Conservation (phyloP, 2,329 filamentous ascomycete genomes). For the Colletotrichum chrysophilum region DNA sequence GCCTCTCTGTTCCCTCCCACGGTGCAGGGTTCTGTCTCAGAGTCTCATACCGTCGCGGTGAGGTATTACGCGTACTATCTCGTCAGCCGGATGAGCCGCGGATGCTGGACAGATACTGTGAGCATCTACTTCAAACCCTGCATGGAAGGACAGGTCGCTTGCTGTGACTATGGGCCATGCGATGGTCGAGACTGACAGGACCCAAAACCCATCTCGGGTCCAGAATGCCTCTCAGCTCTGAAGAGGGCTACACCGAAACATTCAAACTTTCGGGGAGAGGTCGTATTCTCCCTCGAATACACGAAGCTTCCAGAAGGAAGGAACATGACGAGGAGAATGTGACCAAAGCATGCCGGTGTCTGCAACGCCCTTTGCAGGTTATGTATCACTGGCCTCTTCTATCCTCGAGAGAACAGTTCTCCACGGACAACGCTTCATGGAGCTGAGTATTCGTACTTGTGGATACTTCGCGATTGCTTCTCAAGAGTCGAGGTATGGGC, state of each 20-base stretch:
- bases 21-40: not conserved
- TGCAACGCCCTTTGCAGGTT: not conserved
- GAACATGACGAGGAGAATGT: not conserved
- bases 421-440: not conserved
- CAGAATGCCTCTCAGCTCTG: not conserved
- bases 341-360: not conserved
- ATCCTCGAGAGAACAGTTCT: not conserved
- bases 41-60: not conserved
- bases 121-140: not conserved
- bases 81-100: too few species aligned
- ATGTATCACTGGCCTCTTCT: not conserved
- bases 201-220: not conserved
- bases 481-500: not conserved
- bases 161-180: fast-evolving
- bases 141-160: fast-evolving
- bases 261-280: not conserved
- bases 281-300: not conserved
- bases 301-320: not conserved
- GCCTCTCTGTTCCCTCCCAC: not conserved
- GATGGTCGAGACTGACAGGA: not conserved
- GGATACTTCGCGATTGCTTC: not conserved
- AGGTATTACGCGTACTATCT: not conserved
- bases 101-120: not conserved
- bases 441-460: not conserved
- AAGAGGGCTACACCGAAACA: not conserved